Percentiles rank a stretch among this genome's conserved stretches.
These are phyloP conservation scores for Chaetomium sp. DNA, from an alignment of 2,329 filamentous ascomycete genomes.

Conservation along the genomic window DNA sequence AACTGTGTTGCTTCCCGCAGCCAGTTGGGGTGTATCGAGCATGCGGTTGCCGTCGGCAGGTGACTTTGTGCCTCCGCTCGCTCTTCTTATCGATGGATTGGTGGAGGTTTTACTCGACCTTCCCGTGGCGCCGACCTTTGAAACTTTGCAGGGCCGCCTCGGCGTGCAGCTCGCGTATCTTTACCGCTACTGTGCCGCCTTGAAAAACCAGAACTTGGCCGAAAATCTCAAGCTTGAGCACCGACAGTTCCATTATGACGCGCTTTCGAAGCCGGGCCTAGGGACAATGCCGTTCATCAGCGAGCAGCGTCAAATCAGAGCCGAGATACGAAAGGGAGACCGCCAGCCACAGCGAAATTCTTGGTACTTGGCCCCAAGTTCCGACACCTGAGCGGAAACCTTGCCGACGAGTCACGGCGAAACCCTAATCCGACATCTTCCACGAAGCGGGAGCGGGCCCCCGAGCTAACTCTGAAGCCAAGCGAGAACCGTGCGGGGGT, in stretches of 20 bases:
- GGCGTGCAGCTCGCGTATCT: conserved; percentile 14
- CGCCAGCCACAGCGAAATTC: conserved; percentile 12
- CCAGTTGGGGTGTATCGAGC: conserved; percentile 4
- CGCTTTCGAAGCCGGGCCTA: conserved; percentile 3
- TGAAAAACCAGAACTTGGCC: conserved; percentile 13
- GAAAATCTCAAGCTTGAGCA: conserved; percentile 13
- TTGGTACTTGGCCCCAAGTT: conserved; percentile 9
- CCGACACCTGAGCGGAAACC: too few relatives aligned
- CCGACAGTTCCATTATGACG: conserved; percentile 26
- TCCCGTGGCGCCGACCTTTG: background rate
- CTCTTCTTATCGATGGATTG: conserved; percentile 15
- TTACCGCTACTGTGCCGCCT: conserved; percentile 14
- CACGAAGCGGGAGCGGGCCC: background rate
- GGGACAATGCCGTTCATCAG: conserved; percentile 17
- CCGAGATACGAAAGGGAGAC: conserved; percentile 12
- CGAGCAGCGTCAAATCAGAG: conserved; percentile 19
- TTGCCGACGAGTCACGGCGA: background rate
- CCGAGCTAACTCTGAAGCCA: too few relatives aligned
- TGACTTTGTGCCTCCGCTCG: conserved; percentile 7
- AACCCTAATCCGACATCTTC: conserved; percentile 1
- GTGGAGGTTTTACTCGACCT: conserved; percentile 13
- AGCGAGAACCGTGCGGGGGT: too few relatives aligned
- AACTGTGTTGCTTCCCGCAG: conserved; percentile 13
- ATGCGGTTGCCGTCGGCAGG: background rate
- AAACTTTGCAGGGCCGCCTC: background rate